phyloP scores from a whole-genome alignment of 108 stramenopile genomes.

The Pseudonitzschia delicatissima region DNA sequence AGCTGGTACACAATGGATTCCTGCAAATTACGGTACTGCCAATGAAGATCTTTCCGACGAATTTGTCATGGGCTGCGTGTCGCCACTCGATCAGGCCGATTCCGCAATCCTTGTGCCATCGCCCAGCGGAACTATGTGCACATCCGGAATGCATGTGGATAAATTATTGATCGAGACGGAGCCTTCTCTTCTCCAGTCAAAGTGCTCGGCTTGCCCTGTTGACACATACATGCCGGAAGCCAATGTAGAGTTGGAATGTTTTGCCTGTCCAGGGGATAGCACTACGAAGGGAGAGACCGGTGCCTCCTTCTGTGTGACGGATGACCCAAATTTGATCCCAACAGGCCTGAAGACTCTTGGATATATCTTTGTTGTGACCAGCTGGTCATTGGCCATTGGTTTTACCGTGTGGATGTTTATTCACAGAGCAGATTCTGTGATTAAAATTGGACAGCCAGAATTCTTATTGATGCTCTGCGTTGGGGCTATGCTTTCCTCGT shows the following conservation, averaged over 20 bases:
- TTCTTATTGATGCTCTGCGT: conserved; percentile 44
- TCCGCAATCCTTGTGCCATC: conserved; percentile 35
- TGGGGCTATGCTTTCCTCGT: conserved; percentile 36
- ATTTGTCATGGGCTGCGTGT: conserved; percentile 25
- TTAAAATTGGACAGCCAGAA: conserved; percentile 40
- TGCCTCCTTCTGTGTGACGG: conserved; percentile 19
- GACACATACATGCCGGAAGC: conserved; percentile 26
- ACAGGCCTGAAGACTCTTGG: conserved; percentile 27
- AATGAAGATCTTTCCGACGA: neutral
- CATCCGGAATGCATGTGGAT: conserved; percentile 29
- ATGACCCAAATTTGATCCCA: conserved; percentile 30
- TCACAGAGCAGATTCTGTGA: conserved; percentile 34
- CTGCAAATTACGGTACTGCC: neutral
- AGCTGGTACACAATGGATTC: conserved; percentile 54
- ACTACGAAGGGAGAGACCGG: conserved; percentile 20
- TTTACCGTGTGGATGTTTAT: conserved; percentile 35
- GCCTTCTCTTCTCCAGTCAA: conserved; percentile 24
- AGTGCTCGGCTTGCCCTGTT: conserved; percentile 32
- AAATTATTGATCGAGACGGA: neutral
- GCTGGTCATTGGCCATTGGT: conserved; percentile 31
- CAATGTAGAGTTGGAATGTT: conserved; percentile 17
- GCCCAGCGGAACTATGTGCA: conserved; percentile 21
- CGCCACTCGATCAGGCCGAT: conserved; percentile 41
- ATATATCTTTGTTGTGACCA: conserved; percentile 33
- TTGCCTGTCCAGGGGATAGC: conserved; percentile 19